These are phyloP conservation scores for Colletotrichum ledebouriae DNA, from an alignment of 2,329 filamentous ascomycete species.

Conservation along the genomic window DNA sequence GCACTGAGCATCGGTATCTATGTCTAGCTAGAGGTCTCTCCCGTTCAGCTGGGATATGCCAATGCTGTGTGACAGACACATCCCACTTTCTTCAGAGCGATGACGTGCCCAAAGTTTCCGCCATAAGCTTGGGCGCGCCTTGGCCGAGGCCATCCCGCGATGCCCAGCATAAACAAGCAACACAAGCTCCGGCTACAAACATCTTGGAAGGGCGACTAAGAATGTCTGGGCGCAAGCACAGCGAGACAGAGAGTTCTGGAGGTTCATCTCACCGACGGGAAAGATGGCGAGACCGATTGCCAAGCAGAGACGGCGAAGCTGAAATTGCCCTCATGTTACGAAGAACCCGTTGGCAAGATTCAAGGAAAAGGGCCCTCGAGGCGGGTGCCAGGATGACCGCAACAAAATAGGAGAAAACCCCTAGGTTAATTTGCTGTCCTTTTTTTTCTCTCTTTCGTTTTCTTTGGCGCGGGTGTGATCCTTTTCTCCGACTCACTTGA, in stretches of 20 bases:
- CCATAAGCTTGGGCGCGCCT: not conserved
- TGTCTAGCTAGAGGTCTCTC: constrained; percentile 28
- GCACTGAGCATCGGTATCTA: constrained; percentile 6
- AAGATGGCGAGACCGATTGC: not conserved
- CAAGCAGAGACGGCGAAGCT: not conserved
- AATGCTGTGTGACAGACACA: constrained; percentile 2
- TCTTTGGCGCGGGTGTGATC: constrained; percentile 32
- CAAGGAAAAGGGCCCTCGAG: not conserved
- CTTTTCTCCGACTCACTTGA: constrained; percentile 13
- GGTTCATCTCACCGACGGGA: not conserved
- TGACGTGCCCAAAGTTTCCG: not conserved
- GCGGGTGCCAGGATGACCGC: constrained; percentile 7
- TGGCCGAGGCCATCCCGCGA: constrained; percentile 24
- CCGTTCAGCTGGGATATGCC: constrained; percentile 34
- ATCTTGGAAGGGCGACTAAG: not conserved
- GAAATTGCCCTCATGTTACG: constrained; percentile 10
- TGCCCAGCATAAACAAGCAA: constrained; percentile 32
- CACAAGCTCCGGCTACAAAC: constrained; percentile 28
- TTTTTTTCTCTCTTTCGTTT: constrained; percentile 10
- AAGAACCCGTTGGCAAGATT: constrained; percentile 4
- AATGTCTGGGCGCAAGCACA: constrained; percentile 16
- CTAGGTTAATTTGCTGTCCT: not conserved
- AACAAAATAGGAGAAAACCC: constrained; percentile 9
- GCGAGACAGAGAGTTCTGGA: not conserved
- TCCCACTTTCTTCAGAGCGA: constrained; percentile 3